phyloP scores from a whole-genome alignment of 2,329 filamentous ascomycete species.

The Talaromyces pinophilus region DNA sequence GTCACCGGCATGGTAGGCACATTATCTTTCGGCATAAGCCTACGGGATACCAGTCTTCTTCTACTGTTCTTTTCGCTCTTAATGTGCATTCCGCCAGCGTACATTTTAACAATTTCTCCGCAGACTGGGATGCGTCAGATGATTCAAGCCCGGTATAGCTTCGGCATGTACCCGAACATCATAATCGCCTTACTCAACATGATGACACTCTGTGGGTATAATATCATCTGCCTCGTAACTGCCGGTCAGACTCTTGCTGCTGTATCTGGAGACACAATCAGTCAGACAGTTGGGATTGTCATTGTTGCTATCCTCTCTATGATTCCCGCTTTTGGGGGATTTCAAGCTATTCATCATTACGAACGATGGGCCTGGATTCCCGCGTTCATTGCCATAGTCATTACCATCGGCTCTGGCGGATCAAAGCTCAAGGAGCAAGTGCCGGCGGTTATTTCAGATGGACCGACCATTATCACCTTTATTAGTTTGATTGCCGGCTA shows the following conservation, averaged over 20 bases:
- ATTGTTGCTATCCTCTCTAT: conserved; percentile 70
- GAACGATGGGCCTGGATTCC: conserved; percentile 76
- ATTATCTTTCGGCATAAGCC: conserved; percentile 69
- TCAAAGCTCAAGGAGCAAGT: conserved; percentile 26
- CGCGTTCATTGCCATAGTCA: conserved; percentile 68
- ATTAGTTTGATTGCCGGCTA: conserved; percentile 66
- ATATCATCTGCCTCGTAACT: conserved; percentile 74
- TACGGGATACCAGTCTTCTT: conserved; percentile 69
- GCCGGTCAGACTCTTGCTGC: conserved; percentile 75
- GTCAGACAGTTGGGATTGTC: conserved; percentile 67
- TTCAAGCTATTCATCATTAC: conserved; percentile 74
- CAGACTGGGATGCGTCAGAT: conserved; percentile 75
- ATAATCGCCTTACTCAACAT: conserved; percentile 69
- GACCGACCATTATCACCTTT: conserved; percentile 65
- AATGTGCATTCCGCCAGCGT: background rate
- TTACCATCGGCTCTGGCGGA: conserved; percentile 63
- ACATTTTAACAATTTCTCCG: conserved; percentile 56
- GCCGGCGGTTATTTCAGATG: conserved; percentile 61
- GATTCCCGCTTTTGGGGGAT: conserved; percentile 69
- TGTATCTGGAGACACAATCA: conserved; percentile 68
- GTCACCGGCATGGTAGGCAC: conserved; percentile 44
- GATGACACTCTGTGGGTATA: conserved; percentile 73
- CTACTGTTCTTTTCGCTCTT: conserved; percentile 69
- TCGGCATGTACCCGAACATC: conserved; percentile 51
- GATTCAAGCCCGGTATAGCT: conserved; percentile 74